A percentile compares a stretch with the other conserved stretches of the same genome.
These are phyloP conservation scores for Pterulicium gracile DNA, from an alignment of 1,284 basidiomycete genomes.

Conservation along the genomic window DNA sequence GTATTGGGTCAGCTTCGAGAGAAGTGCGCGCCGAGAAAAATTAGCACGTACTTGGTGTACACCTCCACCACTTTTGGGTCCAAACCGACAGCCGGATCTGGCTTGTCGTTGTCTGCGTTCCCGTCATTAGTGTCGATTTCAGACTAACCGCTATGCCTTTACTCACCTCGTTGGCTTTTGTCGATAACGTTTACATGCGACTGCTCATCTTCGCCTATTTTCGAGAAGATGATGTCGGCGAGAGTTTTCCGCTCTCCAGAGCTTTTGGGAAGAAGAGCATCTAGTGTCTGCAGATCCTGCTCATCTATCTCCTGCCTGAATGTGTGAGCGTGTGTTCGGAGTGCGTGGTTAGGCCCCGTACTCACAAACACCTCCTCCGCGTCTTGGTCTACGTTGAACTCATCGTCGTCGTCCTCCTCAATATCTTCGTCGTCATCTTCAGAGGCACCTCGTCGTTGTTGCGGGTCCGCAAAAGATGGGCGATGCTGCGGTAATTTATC, in stretches of 20 bases:
- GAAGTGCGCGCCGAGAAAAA: background rate
- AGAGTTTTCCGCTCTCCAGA: slow-evolving; percentile 72
- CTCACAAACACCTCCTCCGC: slow-evolving; percentile 52
- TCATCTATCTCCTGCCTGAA: slow-evolving; percentile 75
- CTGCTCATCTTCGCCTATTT: slow-evolving; percentile 61
- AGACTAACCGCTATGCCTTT: too few species aligned
- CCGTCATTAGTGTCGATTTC: slow-evolving; percentile 1
- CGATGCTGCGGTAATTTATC: slow-evolving; percentile 21
- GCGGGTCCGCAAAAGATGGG: slow-evolving; percentile 21
- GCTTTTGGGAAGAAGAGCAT: slow-evolving; percentile 67
- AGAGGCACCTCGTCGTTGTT: slow-evolving; percentile 22
- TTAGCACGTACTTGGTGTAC: slow-evolving; percentile 73
- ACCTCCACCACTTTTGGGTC: slow-evolving; percentile 96
- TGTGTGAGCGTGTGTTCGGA: background rate
- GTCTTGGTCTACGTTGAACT: slow-evolving; percentile 27
- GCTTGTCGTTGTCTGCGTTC: slow-evolving; percentile 46
- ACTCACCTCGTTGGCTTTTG: slow-evolving; percentile 46
- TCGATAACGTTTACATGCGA: slow-evolving; percentile 40
- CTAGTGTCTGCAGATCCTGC: slow-evolving; percentile 76
- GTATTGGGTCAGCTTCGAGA: slow-evolving; percentile 6
- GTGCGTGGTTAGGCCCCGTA: slow-evolving; percentile 5
- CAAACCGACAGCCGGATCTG: slow-evolving; percentile 84
- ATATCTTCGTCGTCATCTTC: slow-evolving; percentile 43
- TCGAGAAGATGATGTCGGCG: slow-evolving; percentile 93
- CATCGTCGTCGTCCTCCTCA: slow-evolving; percentile 32